phyloP scores from a whole-genome alignment of 768 basidiomycete genomes.

The Lactifluus hygrophoroides region DNA sequence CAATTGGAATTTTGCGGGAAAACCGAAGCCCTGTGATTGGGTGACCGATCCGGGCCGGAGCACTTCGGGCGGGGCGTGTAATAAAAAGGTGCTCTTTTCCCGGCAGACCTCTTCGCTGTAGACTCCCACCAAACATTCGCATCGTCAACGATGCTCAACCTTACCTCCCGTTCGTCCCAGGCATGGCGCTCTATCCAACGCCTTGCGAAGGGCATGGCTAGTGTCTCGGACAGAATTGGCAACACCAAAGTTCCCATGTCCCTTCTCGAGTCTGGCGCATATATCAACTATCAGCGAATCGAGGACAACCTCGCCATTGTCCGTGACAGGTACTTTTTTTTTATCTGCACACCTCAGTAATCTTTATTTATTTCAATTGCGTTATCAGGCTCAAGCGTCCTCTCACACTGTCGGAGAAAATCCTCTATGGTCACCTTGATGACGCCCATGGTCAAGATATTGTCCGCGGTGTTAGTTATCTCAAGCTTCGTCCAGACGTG shows the following conservation, averaged over 20 bases:
- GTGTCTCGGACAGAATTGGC: slow-evolving; percentile 66
- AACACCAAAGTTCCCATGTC: slow-evolving; percentile 90
- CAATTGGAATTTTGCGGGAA: not conserved
- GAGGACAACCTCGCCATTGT: slow-evolving; percentile 93
- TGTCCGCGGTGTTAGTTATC: slow-evolving; percentile 85
- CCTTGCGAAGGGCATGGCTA: slow-evolving; percentile 57
- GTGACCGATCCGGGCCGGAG: slow-evolving; percentile 10
- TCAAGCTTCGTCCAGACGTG: slow-evolving; percentile 96
- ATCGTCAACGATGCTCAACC: slow-evolving; percentile 20
- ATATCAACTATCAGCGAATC: slow-evolving; percentile 94
- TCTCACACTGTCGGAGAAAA: slow-evolving; percentile 91
- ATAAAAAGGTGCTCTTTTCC: not conserved
- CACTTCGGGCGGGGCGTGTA: not conserved
- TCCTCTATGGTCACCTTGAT: slow-evolving; percentile 96
- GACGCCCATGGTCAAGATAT: slow-evolving; percentile 89
- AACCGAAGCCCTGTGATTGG: slow-evolving; percentile 8
- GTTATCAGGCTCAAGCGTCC: slow-evolving; percentile 72
- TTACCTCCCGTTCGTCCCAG: slow-evolving; percentile 16
- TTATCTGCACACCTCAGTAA: not conserved
- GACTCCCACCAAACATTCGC: slow-evolving; percentile 9
- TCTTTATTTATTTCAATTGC: not conserved
- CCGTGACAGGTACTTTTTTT: slow-evolving; percentile 54
- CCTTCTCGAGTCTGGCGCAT: slow-evolving; percentile 69
- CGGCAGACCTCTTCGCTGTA: not conserved
- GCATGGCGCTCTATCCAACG: slow-evolving; percentile 20